Conservation (phyloP, 441 rosid genomes). For the Eugenia klotzschiana region DNA sequence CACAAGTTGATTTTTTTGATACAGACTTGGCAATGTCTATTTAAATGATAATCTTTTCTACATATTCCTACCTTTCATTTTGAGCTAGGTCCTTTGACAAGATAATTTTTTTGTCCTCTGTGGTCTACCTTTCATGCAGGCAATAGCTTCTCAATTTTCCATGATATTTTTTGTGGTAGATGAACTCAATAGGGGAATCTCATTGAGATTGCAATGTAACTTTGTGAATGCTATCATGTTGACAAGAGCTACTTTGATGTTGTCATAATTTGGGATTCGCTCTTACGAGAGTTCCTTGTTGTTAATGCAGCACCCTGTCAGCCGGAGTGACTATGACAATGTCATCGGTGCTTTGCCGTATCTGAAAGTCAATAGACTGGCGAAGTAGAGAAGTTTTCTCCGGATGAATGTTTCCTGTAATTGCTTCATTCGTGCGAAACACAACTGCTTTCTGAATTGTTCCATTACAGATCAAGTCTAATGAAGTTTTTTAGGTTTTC, state of each 20-base stretch:
- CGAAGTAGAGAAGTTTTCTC: conserved; percentile 17
- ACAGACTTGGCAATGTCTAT: neutral
- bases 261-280: neutral
- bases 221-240: neutral
- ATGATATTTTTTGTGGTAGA: neutral
- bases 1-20: neutral
- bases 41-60: neutral
- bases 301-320: conserved; percentile 37
- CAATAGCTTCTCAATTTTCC: neutral
- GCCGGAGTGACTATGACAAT: conserved; percentile 78
- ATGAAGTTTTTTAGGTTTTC: neutral
- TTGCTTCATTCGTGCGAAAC: neutral
- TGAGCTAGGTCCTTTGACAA: neutral
- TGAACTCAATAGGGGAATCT: neutral
- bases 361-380: conserved; percentile 71
- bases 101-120: neutral
- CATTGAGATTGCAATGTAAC: neutral
- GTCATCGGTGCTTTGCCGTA: conserved; percentile 77
- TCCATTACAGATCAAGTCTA: neutral
- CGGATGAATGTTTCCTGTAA: neutral
- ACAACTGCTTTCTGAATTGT: neutral
- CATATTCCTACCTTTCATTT: neutral
- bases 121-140: neutral
- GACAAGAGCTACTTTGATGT: neutral
- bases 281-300: neutral